A percentile compares a stretch with the other conserved stretches of the same genome.
Conservation (phyloP, 305 asterid species). For the Salvia sclarea region DNA sequence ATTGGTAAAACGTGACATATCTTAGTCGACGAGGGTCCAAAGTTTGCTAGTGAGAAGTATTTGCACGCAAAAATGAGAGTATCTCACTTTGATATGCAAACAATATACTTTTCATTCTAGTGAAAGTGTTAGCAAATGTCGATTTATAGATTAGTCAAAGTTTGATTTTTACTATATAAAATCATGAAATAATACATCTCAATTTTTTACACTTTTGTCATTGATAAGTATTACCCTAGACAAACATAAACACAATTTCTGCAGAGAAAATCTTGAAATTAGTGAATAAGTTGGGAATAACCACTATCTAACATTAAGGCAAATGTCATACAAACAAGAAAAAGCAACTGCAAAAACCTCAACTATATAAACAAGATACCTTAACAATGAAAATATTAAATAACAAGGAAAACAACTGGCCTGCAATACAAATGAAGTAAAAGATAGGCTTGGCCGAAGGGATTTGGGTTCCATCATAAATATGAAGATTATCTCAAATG, state of each 20-base stretch:
- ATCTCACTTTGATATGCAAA: background rate
- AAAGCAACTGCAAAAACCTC: constrained; percentile 9
- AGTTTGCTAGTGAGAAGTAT: too few relatives aligned
- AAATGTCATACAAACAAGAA: constrained; percentile 9
- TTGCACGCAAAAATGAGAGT: too few relatives aligned
- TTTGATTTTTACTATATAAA: too few relatives aligned
- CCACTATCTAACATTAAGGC: constrained; percentile 5
- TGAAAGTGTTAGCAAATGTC: too few relatives aligned
- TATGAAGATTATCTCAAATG: constrained; percentile 47
- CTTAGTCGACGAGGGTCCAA: too few relatives aligned
- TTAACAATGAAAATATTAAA: background rate
- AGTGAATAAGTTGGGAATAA: background rate
- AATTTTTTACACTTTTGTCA: background rate
- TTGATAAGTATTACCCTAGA: too few relatives aligned
- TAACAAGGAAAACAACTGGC: constrained; percentile 8
- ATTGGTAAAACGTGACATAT: too few relatives aligned
- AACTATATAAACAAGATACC: constrained; percentile 23
- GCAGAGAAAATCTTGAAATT: background rate
- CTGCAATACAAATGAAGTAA: constrained; percentile 19
- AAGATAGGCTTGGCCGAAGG: constrained; percentile 17
- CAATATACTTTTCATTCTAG: background rate
- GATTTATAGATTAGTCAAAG: too few relatives aligned
- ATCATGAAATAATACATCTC: too few relatives aligned
- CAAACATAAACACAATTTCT: background rate
- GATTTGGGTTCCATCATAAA: too few relatives aligned